phyloP scores from a whole-genome alignment of 2,329 filamentous ascomycete species.

The Aspergillus luchuensis region DNA sequence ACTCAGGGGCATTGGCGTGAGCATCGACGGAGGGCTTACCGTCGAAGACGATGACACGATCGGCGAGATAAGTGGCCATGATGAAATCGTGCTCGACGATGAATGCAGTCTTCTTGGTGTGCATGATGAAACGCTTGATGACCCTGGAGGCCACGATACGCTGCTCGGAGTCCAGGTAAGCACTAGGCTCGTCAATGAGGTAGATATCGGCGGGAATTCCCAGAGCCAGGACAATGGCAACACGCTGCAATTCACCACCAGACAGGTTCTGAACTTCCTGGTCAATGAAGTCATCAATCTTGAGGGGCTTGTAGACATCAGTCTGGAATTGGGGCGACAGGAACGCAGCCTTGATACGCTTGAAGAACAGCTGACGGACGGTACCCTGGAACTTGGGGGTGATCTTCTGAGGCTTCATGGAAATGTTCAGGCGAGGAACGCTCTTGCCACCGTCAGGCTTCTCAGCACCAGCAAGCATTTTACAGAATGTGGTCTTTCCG shows the following conservation, averaged over 20 bases:
- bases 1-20: slow-evolving; percentile 87
- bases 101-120: slow-evolving; percentile 99
- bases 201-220: slow-evolving; percentile 97
- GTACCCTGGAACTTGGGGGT: slow-evolving; percentile 97
- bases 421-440: slow-evolving; percentile 93
- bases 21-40: slow-evolving; percentile 86
- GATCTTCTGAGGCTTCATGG: slow-evolving; percentile 99
- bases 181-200: slow-evolving; percentile 95
- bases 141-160: slow-evolving; percentile 96
- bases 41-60: slow-evolving; percentile 98
- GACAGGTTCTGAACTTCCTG: slow-evolving; percentile 99
- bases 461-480: slow-evolving; percentile 86
- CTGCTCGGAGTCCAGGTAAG: slow-evolving; percentile 98
- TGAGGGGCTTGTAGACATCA: slow-evolving; percentile 98
- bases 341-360: slow-evolving; percentile 98
- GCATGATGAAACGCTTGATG: slow-evolving; percentile 99
- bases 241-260: slow-evolving; percentile 98
- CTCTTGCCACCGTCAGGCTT: slow-evolving; percentile 80
- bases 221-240: slow-evolving; percentile 95
- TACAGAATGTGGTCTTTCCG: slow-evolving; percentile 98
- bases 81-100: slow-evolving; percentile 99
- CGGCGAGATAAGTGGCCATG: slow-evolving; percentile 81
- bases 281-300: slow-evolving; percentile 98
- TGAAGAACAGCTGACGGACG: slow-evolving; percentile 97
- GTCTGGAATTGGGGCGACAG: slow-evolving; percentile 98